Evolutionary conservation across 2,329 filamentous ascomycete species (phyloP), one percentile per base, ranked within the genome.

Genomic region (Colletotrichum zoysiae): DNA sequence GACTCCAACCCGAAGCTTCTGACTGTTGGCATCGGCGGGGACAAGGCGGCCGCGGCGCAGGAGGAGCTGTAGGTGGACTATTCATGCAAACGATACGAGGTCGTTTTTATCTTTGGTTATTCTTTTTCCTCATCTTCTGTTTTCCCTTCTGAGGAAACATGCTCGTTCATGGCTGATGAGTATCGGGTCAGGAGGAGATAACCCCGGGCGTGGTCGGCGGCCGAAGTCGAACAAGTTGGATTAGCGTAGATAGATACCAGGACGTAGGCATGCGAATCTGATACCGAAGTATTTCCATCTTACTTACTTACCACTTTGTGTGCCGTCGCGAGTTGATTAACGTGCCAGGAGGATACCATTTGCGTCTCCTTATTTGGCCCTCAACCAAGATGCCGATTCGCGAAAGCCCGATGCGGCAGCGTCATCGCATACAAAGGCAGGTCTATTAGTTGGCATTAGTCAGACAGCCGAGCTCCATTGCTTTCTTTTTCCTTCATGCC

Each of bases 1-100:
- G 89, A 90, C 77, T 80, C 83, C 2, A 84, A 84, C 64, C 90
- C 90, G 1, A 79, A 82, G 77, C 76, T 88, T 70, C 82, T 91
- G 75, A 89, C 86, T 0, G 84, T 92, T 61, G 85, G 84, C 2
- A 82, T 92, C 44, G 90, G 90, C 16, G 87, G 86, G 48, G 72
- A 57, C 59, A 60, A 14, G 18, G 48, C 55, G 40, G 61, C 58
- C 40, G 44, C 60, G n/a, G 48, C n/a, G 35, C 60, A 63, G 16
- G 50, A 42, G 46, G 60, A 63, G 26, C 48, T 63, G 35, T 63
- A 63, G 44, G 35, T 8, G 35, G 9, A 2, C 26, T 18, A 6
- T 6, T 14, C 48, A 12, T 53, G 18, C 26, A 18, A 9, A 51
- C 48, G 35, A 53, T 42, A 48, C 20, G 20, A 42, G 23, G 1